Evolutionary conservation across 1,139 yeast species (phyloP).

Genomic region (Protomyces gravidus): DNA sequence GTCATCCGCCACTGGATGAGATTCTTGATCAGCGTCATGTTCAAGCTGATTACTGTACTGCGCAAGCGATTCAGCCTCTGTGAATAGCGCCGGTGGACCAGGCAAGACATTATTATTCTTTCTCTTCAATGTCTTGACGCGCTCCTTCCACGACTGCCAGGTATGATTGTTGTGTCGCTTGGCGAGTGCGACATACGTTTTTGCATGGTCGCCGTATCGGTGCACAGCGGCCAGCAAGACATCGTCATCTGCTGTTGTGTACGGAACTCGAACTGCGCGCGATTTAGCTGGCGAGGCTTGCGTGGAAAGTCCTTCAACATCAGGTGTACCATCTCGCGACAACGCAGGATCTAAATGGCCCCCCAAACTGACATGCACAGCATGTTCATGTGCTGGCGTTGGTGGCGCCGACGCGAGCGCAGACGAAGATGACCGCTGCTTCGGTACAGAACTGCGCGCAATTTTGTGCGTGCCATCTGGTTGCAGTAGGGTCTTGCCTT

Average conservation of each 20-base stretch:
- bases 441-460: conserved; percentile 9
- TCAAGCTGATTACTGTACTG: background rate
- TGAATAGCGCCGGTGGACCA: background rate
- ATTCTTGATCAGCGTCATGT: background rate
- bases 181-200: conserved; percentile 11
- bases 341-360: conserved; percentile 1
- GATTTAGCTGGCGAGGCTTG: background rate
- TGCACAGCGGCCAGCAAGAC: conserved; percentile 7
- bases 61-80: too few species aligned
- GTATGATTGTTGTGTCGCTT: conserved; percentile 16
- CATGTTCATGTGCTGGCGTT: background rate
- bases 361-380: background rate
- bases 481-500: background rate
- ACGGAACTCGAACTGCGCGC: conserved; percentile 3
- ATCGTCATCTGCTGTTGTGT: conserved; percentile 23
- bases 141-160: conserved; percentile 28
- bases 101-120: conserved; percentile 10
- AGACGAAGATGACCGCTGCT: background rate
- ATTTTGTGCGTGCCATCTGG: background rate
- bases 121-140: conserved; percentile 24
- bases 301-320: background rate
- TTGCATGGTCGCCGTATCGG: conserved; percentile 14
- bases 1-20: background rate
- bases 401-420: background rate
- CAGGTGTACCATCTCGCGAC: background rate